Evolutionary conservation across 192 early-diverging fungal genomes (phyloP).

Genomic region (Umbelopsis ramanniana): DNA sequence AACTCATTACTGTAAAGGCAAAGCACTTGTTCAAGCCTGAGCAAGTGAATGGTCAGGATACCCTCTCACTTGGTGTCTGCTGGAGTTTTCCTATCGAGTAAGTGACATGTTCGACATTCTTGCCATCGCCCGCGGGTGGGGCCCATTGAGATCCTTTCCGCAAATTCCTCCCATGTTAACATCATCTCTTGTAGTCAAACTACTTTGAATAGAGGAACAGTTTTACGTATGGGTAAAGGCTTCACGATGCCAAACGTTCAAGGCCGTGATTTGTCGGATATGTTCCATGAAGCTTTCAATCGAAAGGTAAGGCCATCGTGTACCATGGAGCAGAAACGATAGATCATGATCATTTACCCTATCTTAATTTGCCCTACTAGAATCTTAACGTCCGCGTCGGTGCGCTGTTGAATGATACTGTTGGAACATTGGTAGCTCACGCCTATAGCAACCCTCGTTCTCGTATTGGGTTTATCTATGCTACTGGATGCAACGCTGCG

Average conservation of each 20-base stretch:
- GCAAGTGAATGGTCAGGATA: conserved; percentile 35
- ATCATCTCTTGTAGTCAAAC: conserved; percentile 48
- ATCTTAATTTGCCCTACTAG: conserved; percentile 33
- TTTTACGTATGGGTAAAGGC: conserved; percentile 80
- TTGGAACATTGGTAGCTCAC: conserved; percentile 89
- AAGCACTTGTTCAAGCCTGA: conserved; percentile 31
- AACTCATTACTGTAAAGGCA: conserved; percentile 34
- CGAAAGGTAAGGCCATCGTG: conserved; percentile 51
- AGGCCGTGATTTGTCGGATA: conserved; percentile 82
- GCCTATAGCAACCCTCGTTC: conserved; percentile 83
- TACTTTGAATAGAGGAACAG: conserved; percentile 52
- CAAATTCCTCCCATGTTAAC: too few relatives aligned
- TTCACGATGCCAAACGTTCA: conserved; percentile 77
- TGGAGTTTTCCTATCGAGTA: conserved; percentile 86
- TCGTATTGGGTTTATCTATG: conserved; percentile 87
- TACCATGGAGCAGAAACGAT: too few relatives aligned
- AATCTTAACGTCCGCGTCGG: conserved; percentile 74
- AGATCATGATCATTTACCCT: too few relatives aligned
- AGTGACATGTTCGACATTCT: conserved; percentile 34
- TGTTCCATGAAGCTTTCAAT: conserved; percentile 82
- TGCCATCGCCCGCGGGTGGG: too few relatives aligned
- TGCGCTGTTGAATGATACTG: conserved; percentile 96
- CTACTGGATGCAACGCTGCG: conserved; percentile 96
- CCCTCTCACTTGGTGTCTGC: conserved; percentile 69
- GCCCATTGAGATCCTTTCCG: too few relatives aligned